Evolutionary conservation across 78 protist species (phyloP).

Genomic region (Dictyostelium capitatum): DNA sequence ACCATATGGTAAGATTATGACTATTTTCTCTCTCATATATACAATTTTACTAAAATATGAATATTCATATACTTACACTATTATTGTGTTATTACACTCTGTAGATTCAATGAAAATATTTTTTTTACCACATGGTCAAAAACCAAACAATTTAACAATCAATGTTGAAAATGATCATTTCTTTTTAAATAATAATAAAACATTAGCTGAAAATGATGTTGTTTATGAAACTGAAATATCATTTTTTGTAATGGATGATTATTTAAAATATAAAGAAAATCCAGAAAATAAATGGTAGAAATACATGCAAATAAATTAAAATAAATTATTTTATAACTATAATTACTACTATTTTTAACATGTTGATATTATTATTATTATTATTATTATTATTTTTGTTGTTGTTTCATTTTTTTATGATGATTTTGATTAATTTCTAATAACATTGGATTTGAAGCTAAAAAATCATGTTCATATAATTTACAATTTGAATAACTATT

Average conservation of each 20-base stretch:
- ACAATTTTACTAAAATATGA: not conserved
- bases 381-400: not conserved
- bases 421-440: conserved; percentile 3
- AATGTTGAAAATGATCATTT: conserved; percentile 63
- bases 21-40: not conserved
- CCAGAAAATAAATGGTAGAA: conserved; percentile 61
- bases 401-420: not conserved
- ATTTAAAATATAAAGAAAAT: conserved; percentile 33
- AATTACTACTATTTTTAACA: not conserved
- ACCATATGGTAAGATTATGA: conserved; percentile 11
- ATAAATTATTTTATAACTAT: not conserved
- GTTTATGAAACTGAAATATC: conserved; percentile 71
- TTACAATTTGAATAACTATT: conserved; percentile 32
- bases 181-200: conserved; percentile 41
- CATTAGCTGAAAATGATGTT: conserved; percentile 50
- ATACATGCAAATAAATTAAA: not conserved
- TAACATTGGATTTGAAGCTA: not conserved
- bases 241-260: conserved; percentile 18
- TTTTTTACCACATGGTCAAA: conserved; percentile 62
- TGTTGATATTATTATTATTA: too few species aligned
- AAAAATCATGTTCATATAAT: conserved; percentile 23
- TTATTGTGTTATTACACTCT: not conserved
- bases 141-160: conserved; percentile 66
- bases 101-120: conserved; percentile 59
- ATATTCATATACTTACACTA: not conserved